These are phyloP conservation scores for Echinosophora koreensis DNA, from an alignment of 306 rosid genomes.

Conservation along the genomic window DNA sequence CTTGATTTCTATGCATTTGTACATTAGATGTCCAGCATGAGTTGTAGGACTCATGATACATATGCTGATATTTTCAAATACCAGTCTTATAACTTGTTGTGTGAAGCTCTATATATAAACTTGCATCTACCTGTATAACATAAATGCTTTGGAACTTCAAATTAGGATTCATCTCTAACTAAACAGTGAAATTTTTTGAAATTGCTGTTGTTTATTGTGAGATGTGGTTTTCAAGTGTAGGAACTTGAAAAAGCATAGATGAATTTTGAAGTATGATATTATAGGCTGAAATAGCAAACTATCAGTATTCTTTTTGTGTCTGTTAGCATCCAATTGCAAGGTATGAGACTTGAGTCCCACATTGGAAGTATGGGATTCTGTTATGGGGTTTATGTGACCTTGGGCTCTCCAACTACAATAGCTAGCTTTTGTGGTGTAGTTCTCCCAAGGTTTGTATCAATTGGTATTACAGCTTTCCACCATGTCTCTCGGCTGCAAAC, in stretches of 20 bases:
- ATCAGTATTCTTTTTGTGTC: conserved; percentile 31
- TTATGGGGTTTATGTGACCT: no score
- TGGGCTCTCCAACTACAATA: no score
- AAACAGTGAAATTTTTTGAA: conserved; percentile 21
- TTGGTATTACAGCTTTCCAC: no score
- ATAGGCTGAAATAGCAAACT: conserved; percentile 25
- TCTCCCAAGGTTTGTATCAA: no score
- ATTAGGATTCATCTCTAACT: background rate
- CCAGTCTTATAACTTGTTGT: background rate
- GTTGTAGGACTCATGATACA: conserved; percentile 38
- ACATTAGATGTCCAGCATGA: conserved; percentile 18
- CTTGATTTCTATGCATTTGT: conserved; percentile 1
- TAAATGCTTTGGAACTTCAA: conserved; percentile 9
- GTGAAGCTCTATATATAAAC: conserved; percentile 5
- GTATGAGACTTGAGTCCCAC: no score
- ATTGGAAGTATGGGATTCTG: no score
- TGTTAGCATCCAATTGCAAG: no score
- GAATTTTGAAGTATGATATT: conserved; percentile 26
- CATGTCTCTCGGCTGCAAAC: no score
- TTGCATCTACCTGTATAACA: conserved; percentile 8
- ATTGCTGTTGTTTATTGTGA: conserved; percentile 20
- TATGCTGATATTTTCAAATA: conserved; percentile 20
- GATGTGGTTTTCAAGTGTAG: conserved; percentile 4
- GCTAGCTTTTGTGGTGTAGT: no score
- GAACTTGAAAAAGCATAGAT: background rate